Percentiles rank a stretch among this genome's conserved stretches.
Evolutionary conservation across 495 filamentous ascomycete species (phyloP).

Genomic region (Penicillium cinerascens): DNA sequence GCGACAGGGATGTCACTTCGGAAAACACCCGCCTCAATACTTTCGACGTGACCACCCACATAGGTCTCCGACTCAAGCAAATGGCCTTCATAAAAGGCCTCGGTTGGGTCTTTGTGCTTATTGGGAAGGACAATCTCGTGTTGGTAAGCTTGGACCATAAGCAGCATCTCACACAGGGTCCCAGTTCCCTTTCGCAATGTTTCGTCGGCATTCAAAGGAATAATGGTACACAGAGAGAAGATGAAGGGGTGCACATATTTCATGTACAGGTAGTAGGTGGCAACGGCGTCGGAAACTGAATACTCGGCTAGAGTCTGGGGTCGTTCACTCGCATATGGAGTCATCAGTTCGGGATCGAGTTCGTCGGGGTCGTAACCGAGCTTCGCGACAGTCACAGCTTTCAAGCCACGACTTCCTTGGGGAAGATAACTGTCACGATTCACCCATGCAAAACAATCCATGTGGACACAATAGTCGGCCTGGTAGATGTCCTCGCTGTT

Average conservation of each 20-base stretch:
- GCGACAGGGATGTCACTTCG: slow-evolving; percentile 91
- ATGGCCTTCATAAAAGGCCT: slow-evolving; percentile 96
- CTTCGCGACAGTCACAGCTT: slow-evolving; percentile 96
- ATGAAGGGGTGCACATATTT: slow-evolving; percentile 99
- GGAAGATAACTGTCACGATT: slow-evolving; percentile 97
- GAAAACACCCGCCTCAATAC: slow-evolving; percentile 98
- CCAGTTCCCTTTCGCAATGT: slow-evolving; percentile 93
- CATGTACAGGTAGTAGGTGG: slow-evolving; percentile 99
- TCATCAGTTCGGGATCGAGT: slow-evolving; percentile 97
- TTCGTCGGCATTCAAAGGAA: slow-evolving; percentile 90
- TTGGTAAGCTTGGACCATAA: slow-evolving; percentile 97
- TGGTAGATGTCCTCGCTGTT: slow-evolving; percentile 95
- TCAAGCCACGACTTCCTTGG: slow-evolving; percentile 94
- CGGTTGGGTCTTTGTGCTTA: slow-evolving; percentile 87
- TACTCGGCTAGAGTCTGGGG: slow-evolving; percentile 96
- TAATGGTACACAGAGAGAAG: slow-evolving; percentile 95
- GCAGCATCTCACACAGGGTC: slow-evolving; percentile 95
- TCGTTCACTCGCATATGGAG: slow-evolving; percentile 83
- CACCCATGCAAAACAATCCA: slow-evolving; percentile 99
- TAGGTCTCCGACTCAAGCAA: slow-evolving; percentile 96
- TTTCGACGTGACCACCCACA: slow-evolving; percentile 97
- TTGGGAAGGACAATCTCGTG: slow-evolving; percentile 91
- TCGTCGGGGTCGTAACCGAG: slow-evolving; percentile 98
- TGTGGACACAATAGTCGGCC: slow-evolving; percentile 91
- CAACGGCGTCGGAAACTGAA: slow-evolving; percentile 97